phyloP scores from a whole-genome alignment of 1,139 yeast species.

The Geotrichum citri-aurantii region DNA sequence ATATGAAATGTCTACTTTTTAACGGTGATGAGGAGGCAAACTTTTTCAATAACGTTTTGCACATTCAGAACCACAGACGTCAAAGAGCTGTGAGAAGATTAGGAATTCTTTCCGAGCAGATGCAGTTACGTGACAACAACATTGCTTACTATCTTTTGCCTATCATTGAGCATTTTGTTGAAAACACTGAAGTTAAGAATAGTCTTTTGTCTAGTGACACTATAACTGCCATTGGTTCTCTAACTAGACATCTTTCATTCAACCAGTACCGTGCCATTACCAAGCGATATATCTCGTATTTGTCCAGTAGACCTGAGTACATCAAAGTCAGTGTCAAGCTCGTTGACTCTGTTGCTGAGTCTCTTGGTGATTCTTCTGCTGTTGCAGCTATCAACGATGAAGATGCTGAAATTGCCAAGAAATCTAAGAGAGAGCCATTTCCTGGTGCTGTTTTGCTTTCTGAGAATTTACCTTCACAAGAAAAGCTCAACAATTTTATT shows the following conservation, averaged over 20 bases:
- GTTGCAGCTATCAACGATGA: conserved; percentile 17
- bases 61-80: conserved; percentile 81
- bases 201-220: conserved; percentile 74
- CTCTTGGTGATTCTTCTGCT: conserved; percentile 36
- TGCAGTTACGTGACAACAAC: conserved; percentile 47
- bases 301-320: conserved; percentile 46
- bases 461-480: conserved; percentile 34
- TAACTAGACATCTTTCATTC: conserved; percentile 63
- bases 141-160: conserved; percentile 82
- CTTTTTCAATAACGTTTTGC: conserved; percentile 74
- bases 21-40: conserved; percentile 74
- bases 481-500: conserved; percentile 50
- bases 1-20: conserved; percentile 59
- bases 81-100: conserved; percentile 72
- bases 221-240: conserved; percentile 52
- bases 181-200: conserved; percentile 49
- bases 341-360: conserved; percentile 56
- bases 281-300: conserved; percentile 58
- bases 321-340: conserved; percentile 58
- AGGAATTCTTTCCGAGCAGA: conserved; percentile 37
- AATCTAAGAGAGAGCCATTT: conserved; percentile 12
- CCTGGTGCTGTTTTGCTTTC: conserved; percentile 23
- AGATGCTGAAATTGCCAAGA: conserved; percentile 28
- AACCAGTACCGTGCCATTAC: conserved; percentile 73
- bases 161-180: conserved; percentile 67